Evolutionary conservation across 352 stramenopile genomes (phyloP).

Genomic region (Pythium myriotylum): DNA sequence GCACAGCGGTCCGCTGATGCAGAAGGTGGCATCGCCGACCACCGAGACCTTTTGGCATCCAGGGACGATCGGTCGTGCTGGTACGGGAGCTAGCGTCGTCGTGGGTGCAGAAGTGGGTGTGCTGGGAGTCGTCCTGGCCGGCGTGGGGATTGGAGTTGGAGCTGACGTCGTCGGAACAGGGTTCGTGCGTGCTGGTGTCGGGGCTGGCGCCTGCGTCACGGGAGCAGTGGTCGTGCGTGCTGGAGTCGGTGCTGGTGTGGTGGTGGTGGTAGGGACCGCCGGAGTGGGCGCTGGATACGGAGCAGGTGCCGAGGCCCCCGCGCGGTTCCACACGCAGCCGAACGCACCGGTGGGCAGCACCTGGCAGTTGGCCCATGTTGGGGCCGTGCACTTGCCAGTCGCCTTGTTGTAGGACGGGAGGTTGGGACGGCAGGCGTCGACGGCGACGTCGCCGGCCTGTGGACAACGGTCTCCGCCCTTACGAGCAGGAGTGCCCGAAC

Average conservation of each 20-base stretch:
- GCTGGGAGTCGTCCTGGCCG: neutral
- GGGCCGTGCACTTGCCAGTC: conserved; percentile 21
- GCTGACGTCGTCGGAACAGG: too few species aligned
- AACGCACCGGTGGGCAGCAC: neutral
- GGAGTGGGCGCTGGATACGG: conserved; percentile 3
- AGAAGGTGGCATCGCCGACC: too few species aligned
- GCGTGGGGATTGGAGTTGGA: too few species aligned
- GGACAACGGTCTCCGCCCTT: conserved; percentile 26
- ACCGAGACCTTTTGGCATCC: too few species aligned
- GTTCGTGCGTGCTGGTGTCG: neutral
- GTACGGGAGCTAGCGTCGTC: conserved; percentile 7
- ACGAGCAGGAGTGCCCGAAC: conserved; percentile 18
- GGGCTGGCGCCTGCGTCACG: too few species aligned
- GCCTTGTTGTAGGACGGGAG: conserved; percentile 17
- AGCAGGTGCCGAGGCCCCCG: conserved; percentile 4
- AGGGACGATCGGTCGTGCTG: neutral
- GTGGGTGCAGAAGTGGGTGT: too few species aligned
- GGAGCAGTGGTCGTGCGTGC: too few species aligned
- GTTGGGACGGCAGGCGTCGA: conserved; percentile 21
- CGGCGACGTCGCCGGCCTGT: conserved; percentile 16
- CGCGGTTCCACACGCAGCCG: conserved; percentile 20
- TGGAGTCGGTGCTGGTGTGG: conserved; percentile 1
- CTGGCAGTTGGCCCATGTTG: conserved; percentile 19
- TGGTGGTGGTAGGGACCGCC: neutral
- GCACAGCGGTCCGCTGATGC: too few species aligned